Conservation (phyloP, 441 rosid genomes). For the Kokia cookei region DNA sequence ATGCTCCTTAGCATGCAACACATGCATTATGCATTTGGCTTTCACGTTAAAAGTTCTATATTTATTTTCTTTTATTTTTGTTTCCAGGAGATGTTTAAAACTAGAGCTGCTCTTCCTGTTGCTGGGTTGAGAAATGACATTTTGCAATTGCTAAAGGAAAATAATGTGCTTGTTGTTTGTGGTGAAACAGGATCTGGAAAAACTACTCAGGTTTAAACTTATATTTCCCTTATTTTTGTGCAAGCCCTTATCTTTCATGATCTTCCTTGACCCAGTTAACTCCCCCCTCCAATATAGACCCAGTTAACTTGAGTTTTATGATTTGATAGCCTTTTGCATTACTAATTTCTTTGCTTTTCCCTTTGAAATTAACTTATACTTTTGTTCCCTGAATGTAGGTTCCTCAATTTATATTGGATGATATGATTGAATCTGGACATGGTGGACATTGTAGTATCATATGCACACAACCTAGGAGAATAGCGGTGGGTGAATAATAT, state of each 20-base stretch:
- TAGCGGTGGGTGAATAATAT: constrained; percentile 54
- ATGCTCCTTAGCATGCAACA: not conserved
- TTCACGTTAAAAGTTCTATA: not conserved
- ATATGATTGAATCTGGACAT: constrained; percentile 78
- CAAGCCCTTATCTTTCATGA: not conserved
- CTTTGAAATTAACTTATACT: constrained; percentile 7
- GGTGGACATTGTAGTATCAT: constrained; percentile 85
- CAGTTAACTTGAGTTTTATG: not conserved
- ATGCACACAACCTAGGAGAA: constrained; percentile 95
- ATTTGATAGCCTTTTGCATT: not conserved
- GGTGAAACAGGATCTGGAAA: constrained; percentile 99
- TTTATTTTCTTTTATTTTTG: not conserved
- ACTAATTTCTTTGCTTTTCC: not conserved
- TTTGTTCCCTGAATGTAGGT: constrained; percentile 42
- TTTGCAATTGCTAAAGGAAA: constrained; percentile 64
- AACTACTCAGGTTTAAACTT: constrained; percentile 76
- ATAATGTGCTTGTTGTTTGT: constrained; percentile 76
- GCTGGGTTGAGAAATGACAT: constrained; percentile 59
- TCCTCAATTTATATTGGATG: constrained; percentile 92
- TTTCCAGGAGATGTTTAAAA: constrained; percentile 60
- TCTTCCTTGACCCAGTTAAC: not conserved
- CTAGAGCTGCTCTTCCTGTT: constrained; percentile 75
- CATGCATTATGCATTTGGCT: not conserved
- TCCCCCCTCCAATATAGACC: not conserved
- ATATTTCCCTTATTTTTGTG: not conserved